Evolutionary conservation across 176 grass and related monocot species (phyloP).

Genomic region (Zoysia japonica): DNA sequence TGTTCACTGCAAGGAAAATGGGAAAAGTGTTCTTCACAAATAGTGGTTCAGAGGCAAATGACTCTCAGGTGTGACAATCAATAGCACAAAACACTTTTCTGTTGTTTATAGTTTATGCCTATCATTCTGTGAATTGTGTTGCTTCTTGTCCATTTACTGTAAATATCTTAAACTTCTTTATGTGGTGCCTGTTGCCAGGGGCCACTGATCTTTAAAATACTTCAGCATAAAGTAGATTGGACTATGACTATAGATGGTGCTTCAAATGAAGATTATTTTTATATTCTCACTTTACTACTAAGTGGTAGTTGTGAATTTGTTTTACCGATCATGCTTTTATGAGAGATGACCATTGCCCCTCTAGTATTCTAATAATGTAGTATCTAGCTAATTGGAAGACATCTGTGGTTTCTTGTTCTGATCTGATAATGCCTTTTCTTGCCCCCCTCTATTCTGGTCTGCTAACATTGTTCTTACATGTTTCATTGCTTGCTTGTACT

Average conservation of each 20-base stretch:
- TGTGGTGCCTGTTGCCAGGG: neutral
- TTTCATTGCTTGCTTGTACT: constrained; percentile 2
- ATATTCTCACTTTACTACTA: neutral
- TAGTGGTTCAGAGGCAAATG: constrained; percentile 99
- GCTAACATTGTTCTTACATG: neutral
- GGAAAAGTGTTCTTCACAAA: constrained; percentile 97
- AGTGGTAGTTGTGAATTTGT: neutral
- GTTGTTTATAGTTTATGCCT: neutral
- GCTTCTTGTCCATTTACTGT: constrained; percentile 1
- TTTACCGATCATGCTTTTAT: neutral
- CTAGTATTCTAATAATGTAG: neutral
- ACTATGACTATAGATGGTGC: constrained; percentile 4
- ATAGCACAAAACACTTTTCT: neutral
- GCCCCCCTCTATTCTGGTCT: neutral
- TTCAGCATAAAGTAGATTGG: neutral
- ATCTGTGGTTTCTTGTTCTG: neutral
- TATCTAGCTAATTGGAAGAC: neutral
- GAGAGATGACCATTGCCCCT: constrained; percentile 1
- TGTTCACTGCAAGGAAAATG: constrained; percentile 91
- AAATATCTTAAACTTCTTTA: constrained; percentile 10
- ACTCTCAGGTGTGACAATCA: constrained; percentile 66
- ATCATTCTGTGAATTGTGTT: neutral
- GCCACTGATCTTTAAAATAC: neutral
- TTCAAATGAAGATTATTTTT: neutral
- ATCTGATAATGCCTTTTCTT: constrained; percentile 9